Evolutionary conservation across 768 basidiomycete genomes (phyloP), one percentile per base, ranked within the genome.

Genomic region (Cyathus striatus): DNA sequence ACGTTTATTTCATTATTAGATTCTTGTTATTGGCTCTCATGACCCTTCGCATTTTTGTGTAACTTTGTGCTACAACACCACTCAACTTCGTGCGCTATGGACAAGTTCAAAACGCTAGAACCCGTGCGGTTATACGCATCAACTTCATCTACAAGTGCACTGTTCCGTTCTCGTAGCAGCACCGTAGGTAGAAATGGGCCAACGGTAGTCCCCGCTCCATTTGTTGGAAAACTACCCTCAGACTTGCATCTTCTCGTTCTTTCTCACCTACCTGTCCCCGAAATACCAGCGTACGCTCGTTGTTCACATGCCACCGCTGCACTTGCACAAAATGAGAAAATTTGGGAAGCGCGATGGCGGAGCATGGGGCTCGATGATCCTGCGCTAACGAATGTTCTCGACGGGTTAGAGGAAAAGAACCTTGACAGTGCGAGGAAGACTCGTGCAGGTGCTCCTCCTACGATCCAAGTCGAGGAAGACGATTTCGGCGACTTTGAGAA

Each of bases 401-500:
- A 85, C 44, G 67, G 76, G 12, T 67, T 89, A 21, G 83, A 89
- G 60, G 54, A 60, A 9, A 65, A 63, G 46, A 57, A 62, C 36
- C 63, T 65, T 21, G 68, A 70, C 14, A 68, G 68, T 48, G 54
- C 60, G 2, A 63, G 54, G 5, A 56, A 57, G 5, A 58, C 63
- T 12, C 64, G 70, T 36, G 65, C 72, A 0, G 67, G 63, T 13
- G 74, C 72, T 9, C 81, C 85, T 14, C 78, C 86, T 1, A 79
- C 77, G 1, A 74, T 85, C 22, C 53, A 73, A 7, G 79, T 83
- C 13, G n/a, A n/a, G n/a, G 86, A 90, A 47, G 90, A 94, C 52
- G 90, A 91, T 20, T 95, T 95, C 63, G 93, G 91, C 3, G 91
- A 93, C 56, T 90, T 92, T 57, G 76, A 85, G 1, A 67, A 73